A percentile compares a stretch with the other conserved stretches of the same genome.
Conservation (phyloP, 371 early-diverging fungal species). For the Batkoa obscura region DNA sequence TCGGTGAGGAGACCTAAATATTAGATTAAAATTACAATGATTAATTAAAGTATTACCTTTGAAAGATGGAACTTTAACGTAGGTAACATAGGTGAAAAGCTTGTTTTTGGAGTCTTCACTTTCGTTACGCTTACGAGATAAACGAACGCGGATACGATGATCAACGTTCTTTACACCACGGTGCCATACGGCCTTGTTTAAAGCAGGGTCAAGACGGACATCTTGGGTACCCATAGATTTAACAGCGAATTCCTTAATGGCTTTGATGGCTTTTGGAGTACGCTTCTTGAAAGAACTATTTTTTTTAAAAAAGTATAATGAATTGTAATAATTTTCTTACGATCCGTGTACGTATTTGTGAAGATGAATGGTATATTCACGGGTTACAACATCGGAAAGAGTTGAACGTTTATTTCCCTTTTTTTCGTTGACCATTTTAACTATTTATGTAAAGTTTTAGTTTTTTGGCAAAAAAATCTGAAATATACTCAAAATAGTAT, state of each 20-base stretch:
- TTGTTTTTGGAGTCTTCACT: slow-evolving; percentile 85
- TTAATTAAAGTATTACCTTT: slow-evolving; percentile 34
- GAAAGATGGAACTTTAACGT: slow-evolving; percentile 67
- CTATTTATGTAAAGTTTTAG: background rate
- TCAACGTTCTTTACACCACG: slow-evolving; percentile 78
- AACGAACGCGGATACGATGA: slow-evolving; percentile 81
- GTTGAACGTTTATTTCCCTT: slow-evolving; percentile 38
- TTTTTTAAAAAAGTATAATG: background rate
- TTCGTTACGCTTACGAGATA: slow-evolving; percentile 84
- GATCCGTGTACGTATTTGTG: slow-evolving; percentile 70
- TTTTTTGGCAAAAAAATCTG: too few relatives aligned
- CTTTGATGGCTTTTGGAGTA: slow-evolving; percentile 84
- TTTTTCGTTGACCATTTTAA: slow-evolving; percentile 31
- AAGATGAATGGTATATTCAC: slow-evolving; percentile 89
- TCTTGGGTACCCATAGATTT: slow-evolving; percentile 78
- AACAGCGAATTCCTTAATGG: slow-evolving; percentile 66
- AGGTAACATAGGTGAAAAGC: slow-evolving; percentile 76
- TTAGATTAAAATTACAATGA: slow-evolving; percentile 10
- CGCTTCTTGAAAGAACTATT: slow-evolving; percentile 84
- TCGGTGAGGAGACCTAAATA: slow-evolving; percentile 13
- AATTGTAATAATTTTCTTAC: slow-evolving; percentile 13
- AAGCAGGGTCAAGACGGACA: slow-evolving; percentile 56
- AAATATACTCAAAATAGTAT: too few relatives aligned
- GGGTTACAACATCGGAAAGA: slow-evolving; percentile 55
- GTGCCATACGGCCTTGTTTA: slow-evolving; percentile 74